These are phyloP conservation scores for barrel medic (Medicago truncatula) DNA, from an alignment of 306 rosid genomes.

Conservation along the genomic window MtrunA17r5.0-ANR NC_053042.1:56286001-56286500, in stretches of 20 bases:
- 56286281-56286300: neutral
- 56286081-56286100: slow-evolving; percentile 74
- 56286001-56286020: neutral
- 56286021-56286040: slow-evolving; percentile 43
- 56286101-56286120: slow-evolving; percentile 74
- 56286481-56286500: slow-evolving; percentile 4
- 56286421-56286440: neutral
- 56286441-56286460: neutral
- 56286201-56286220: slow-evolving; percentile 26
- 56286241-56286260: neutral
- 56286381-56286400: neutral
- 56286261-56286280: too few species aligned
- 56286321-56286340: neutral
- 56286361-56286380: neutral
- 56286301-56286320: neutral
- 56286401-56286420: neutral
- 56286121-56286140: slow-evolving; percentile 67
- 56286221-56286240: slow-evolving; percentile 1
- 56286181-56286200: slow-evolving; percentile 3
- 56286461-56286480: slow-evolving; percentile 12
- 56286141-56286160: slow-evolving; percentile 59
- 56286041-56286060: slow-evolving; percentile 67
- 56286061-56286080: slow-evolving; percentile 73
- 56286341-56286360: neutral
- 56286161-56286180: slow-evolving; percentile 23